These are phyloP conservation scores for Boletus pseudopeckii DNA, from an alignment of 768 basidiomycete genomes.

Conservation along the genomic window DNA sequence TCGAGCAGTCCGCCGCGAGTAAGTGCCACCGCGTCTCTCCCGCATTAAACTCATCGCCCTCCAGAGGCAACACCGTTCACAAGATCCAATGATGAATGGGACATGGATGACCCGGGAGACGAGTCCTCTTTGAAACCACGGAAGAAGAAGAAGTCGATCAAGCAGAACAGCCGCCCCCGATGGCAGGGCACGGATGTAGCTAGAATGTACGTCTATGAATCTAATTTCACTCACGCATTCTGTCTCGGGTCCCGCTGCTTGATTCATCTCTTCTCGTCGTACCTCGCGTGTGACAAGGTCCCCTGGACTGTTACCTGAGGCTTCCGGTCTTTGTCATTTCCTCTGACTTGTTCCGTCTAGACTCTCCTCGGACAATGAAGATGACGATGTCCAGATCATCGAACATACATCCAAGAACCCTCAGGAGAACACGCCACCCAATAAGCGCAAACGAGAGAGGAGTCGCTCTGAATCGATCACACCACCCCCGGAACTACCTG, in stretches of 20 bases:
- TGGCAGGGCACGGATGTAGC: conserved; percentile 44
- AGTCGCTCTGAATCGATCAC: conserved; percentile 73
- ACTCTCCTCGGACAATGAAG: conserved; percentile 42
- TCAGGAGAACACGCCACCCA: conserved; percentile 21
- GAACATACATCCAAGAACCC: conserved; percentile 30
- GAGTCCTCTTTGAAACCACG: conserved; percentile 35
- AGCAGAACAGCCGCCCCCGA: conserved; percentile 29
- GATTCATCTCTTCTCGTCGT: neutral
- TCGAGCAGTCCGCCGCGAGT: conserved; percentile 60
- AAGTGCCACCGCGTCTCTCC: conserved; percentile 10
- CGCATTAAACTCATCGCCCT: conserved; percentile 2
- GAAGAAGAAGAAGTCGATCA: conserved; percentile 38
- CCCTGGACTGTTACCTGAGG: conserved; percentile 12
- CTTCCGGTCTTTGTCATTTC: conserved; percentile 6
- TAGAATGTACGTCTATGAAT: conserved; percentile 37
- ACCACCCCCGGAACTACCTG: conserved; percentile 63
- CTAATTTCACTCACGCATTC: neutral
- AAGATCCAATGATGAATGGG: conserved; percentile 23
- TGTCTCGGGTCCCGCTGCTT: neutral
- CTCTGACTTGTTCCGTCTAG: conserved; percentile 22
- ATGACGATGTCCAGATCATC: conserved; percentile 42
- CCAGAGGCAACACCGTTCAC: conserved; percentile 24
- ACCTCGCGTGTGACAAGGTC: neutral
- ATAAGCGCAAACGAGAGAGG: conserved; percentile 45
- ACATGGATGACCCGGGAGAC: conserved; percentile 10